Conservation (phyloP, 805 yeast species). For the Yamadazyma ubonensis region DNA sequence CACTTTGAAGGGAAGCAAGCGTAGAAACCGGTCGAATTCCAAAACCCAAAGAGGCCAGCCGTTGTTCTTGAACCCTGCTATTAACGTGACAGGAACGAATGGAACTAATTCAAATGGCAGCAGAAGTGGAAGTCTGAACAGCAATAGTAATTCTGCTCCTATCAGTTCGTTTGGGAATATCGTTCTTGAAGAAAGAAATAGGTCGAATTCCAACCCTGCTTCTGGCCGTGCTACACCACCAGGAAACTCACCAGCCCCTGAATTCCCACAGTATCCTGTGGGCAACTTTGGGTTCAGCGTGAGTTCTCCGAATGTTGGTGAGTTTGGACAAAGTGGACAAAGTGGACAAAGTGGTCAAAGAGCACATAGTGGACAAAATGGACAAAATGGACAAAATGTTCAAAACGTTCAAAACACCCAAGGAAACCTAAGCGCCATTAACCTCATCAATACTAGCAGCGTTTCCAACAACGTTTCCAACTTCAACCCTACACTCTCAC, state of each 20-base stretch:
- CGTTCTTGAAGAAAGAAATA: too few species aligned
- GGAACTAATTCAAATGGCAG: background rate
- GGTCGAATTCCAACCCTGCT: too few species aligned
- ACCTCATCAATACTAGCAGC: too few species aligned
- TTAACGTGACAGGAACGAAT: background rate
- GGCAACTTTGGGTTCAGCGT: background rate
- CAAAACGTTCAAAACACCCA: too few species aligned
- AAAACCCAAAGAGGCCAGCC: slow-evolving; percentile 4
- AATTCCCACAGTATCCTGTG: background rate
- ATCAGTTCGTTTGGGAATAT: background rate
- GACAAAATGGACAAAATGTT: too few species aligned
- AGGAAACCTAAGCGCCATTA: background rate
- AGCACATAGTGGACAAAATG: too few species aligned
- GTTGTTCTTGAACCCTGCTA: background rate
- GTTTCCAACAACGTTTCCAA: too few species aligned
- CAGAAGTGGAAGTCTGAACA: background rate
- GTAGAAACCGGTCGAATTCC: slow-evolving; percentile 13
- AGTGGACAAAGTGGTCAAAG: too few species aligned
- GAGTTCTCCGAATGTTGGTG: slow-evolving; percentile 2
- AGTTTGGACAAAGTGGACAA: background rate
- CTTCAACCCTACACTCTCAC: too few species aligned
- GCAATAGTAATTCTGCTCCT: background rate
- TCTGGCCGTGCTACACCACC: slow-evolving; percentile 3
- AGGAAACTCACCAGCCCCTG: slow-evolving; percentile 2
- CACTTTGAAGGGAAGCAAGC: slow-evolving; percentile 6